Conservation (phyloP, 176 grass and related monocot species). For the Eleusine coracana region DNA sequence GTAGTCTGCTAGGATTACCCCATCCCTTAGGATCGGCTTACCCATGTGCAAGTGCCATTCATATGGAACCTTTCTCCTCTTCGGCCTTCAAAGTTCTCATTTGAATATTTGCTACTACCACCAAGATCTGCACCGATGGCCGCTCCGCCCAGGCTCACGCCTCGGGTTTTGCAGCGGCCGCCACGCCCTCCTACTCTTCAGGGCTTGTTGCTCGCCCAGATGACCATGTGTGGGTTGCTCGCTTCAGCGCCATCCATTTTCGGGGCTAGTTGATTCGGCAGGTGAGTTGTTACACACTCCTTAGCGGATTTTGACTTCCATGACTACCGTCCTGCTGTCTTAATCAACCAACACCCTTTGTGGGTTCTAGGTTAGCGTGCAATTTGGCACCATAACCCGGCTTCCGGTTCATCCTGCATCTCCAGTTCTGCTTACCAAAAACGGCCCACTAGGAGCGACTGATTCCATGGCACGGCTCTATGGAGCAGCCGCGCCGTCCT, state of each 20-base stretch:
- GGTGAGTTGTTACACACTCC: constrained; percentile 82
- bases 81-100: constrained; percentile 83
- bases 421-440: too few species aligned
- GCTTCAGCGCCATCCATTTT: constrained; percentile 79
- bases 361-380: too few species aligned
- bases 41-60: constrained; percentile 70
- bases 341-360: too few species aligned
- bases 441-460: too few species aligned
- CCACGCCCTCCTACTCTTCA: too few species aligned
- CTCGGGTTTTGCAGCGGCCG: background rate
- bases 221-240: constrained; percentile 76
- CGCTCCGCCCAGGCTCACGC: constrained; percentile 63
- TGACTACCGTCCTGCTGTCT: too few species aligned
- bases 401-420: too few species aligned
- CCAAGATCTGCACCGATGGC: constrained; percentile 70
- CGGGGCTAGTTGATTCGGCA: constrained; percentile 82
- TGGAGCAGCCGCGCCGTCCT: constrained; percentile 35
- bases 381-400: too few species aligned
- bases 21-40: constrained; percentile 54
- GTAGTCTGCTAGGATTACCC: background rate
- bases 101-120: constrained; percentile 80
- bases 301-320: constrained; percentile 59
- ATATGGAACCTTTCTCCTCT: constrained; percentile 91
- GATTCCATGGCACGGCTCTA: too few species aligned
- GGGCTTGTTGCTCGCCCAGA: too few species aligned